phyloP scores from a whole-genome alignment of 1,284 basidiomycete species.

The Meripilus lineatus region DNA sequence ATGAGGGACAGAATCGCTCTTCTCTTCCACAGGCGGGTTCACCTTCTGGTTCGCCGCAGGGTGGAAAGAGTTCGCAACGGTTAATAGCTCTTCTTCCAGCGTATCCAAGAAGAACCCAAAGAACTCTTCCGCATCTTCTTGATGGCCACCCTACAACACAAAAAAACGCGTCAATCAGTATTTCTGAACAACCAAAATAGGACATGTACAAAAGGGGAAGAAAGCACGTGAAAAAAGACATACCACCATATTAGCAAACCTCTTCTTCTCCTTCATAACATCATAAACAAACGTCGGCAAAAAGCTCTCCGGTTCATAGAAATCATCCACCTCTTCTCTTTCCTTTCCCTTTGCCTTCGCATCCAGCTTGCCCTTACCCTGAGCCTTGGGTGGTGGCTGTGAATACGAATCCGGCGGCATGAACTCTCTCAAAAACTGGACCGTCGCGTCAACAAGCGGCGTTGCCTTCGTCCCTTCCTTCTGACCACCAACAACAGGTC shows the following conservation, averaged over 20 bases:
- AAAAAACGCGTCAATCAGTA: conserved; percentile 5
- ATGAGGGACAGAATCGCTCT: conserved; percentile 38
- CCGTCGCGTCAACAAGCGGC: conserved; percentile 80
- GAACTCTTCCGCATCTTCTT: conserved; percentile 99
- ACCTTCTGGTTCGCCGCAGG: conserved; percentile 23
- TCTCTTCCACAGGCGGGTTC: conserved; percentile 31
- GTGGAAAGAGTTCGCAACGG: conserved; percentile 48
- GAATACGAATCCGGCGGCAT: conserved; percentile 22
- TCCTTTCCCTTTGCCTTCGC: conserved; percentile 32
- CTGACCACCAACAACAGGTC: conserved; percentile 24
- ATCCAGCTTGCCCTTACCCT: conserved; percentile 21
- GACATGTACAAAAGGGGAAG: no score
- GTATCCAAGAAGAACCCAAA: conserved; percentile 97
- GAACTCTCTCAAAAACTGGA: conserved; percentile 84
- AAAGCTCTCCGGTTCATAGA: conserved; percentile 65
- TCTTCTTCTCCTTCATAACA: conserved; percentile 92
- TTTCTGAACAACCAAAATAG: conserved; percentile 3
- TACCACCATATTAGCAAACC: conserved; percentile 91
- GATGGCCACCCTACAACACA: conserved; percentile 71
- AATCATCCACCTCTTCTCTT: conserved; percentile 32
- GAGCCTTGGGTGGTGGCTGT: conserved; percentile 14
- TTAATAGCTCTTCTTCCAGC: conserved; percentile 88
- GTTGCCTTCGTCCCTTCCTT: conserved; percentile 47
- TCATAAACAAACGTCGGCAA: conserved; percentile 90
- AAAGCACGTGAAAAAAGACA: conserved; percentile 29